Evolutionary conservation across 1,284 basidiomycete species (phyloP).

Genomic region (Ceratobasidium sp.): DNA sequence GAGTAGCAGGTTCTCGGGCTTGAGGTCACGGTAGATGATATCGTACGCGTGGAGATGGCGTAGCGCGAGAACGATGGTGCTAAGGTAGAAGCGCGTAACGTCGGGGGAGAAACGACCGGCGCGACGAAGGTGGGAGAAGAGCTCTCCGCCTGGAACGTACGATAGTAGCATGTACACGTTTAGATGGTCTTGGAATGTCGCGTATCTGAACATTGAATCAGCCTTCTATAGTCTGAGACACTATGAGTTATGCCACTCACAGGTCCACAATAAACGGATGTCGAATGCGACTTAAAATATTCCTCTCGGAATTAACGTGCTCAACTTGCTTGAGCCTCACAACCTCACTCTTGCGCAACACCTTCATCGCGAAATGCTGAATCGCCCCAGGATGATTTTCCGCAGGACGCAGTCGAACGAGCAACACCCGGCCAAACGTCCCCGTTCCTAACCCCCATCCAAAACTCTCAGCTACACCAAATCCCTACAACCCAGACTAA

Average conservation of each 20-base stretch:
- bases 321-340: conserved; percentile 97
- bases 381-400: conserved; percentile 59
- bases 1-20: conserved; percentile 96
- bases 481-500: conserved; percentile 31
- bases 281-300: conserved; percentile 89
- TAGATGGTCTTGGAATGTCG: conserved; percentile 94
- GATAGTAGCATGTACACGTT: conserved; percentile 99
- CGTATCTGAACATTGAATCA: conserved; percentile 66
- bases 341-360: conserved; percentile 92
- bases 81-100: conserved; percentile 98
- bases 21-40: conserved; percentile 98
- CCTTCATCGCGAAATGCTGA: conserved; percentile 91
- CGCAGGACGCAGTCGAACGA: conserved; percentile 77
- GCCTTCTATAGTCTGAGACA: conserved; percentile 54
- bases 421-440: conserved; percentile 92
- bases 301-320: conserved; percentile 97
- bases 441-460: conserved; percentile 77
- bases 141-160: conserved; percentile 96
- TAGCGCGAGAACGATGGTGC: conserved; percentile 95
- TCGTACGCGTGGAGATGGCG: conserved; percentile 98
- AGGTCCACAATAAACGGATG: conserved; percentile 89
- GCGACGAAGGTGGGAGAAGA: conserved; percentile 93
- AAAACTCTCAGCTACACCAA: background rate
- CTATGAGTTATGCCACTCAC: conserved; percentile 63
- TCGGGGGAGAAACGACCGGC: conserved; percentile 97